Percentiles rank a stretch among this genome's conserved stretches.
phyloP scores from a whole-genome alignment of 2,329 filamentous ascomycete genomes.

The Penicillium sp. region DNA sequence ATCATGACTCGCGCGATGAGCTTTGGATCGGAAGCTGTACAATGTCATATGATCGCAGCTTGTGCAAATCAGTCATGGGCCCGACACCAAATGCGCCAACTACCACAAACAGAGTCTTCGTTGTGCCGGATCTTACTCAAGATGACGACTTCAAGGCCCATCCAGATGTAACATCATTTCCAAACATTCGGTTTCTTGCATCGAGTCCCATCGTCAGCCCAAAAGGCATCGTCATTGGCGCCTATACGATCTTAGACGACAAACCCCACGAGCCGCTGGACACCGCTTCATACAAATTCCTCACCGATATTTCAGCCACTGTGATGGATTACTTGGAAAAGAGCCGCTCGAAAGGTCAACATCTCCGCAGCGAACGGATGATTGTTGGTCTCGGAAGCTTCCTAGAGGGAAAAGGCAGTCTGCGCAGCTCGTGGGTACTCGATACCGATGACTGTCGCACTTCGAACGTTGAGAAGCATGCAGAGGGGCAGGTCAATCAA shows the following conservation, averaged over 20 bases:
- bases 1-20: constrained; percentile 4
- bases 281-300: constrained; percentile 1
- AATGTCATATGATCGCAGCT: constrained; percentile 16
- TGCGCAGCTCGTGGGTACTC: constrained; percentile 17
- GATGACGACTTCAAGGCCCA: constrained; percentile 35
- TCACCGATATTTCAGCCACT: constrained; percentile 53
- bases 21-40: constrained; percentile 19
- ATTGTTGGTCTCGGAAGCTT: constrained; percentile 54
- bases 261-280: constrained; percentile 50
- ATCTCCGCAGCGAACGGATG: constrained; percentile 53
- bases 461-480: not conserved
- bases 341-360: constrained; percentile 49
- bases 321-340: constrained; percentile 59
- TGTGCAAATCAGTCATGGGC: constrained; percentile 9
- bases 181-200: constrained; percentile 49
- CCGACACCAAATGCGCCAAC: not conserved
- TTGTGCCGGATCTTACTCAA: constrained; percentile 34
- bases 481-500: constrained; percentile 14
- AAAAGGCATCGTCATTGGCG: constrained; percentile 56
- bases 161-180: constrained; percentile 27
- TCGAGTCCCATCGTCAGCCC: constrained; percentile 59
- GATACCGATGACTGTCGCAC: not conserved
- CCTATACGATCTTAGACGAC: constrained; percentile 58
- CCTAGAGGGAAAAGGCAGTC: constrained; percentile 45
- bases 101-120: not conserved